These are phyloP conservation scores for Diutina scorzettiae DNA, from an alignment of 1,139 yeast genomes.

Conservation along the genomic window DNA sequence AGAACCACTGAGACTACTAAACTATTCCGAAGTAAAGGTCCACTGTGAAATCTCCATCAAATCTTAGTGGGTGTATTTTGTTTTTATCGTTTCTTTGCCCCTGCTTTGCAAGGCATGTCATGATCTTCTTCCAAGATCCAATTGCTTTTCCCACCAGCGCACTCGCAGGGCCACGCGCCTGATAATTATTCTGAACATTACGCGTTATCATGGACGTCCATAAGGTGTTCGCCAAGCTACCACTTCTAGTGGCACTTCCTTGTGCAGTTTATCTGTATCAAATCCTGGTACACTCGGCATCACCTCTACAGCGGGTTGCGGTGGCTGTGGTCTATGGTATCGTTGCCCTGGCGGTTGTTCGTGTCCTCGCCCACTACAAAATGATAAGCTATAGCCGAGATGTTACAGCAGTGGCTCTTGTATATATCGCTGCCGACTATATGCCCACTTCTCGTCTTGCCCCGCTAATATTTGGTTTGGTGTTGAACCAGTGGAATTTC, in stretches of 20 bases:
- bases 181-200: no score
- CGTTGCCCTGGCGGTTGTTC: conserved; percentile 7
- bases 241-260: conserved; percentile 9
- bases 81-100: no score
- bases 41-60: no score
- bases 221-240: conserved; percentile 7
- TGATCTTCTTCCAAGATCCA: no score
- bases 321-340: conserved; percentile 8
- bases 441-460: conserved; percentile 6
- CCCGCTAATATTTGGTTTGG: conserved; percentile 9
- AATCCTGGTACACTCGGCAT: conserved; percentile 8
- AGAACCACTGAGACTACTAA: no score
- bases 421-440: conserved; percentile 11
- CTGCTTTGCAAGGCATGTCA: no score
- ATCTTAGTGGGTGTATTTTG: no score
- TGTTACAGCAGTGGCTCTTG: conserved; percentile 11
- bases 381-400: conserved; percentile 8
- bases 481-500: conserved; percentile 9
- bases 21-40: no score
- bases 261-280: conserved; percentile 7
- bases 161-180: no score
- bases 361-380: conserved; percentile 8
- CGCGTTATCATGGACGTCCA: no score
- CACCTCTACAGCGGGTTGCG: conserved; percentile 6
- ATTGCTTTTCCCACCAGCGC: no score